A percentile compares a stretch with the other conserved stretches of the same genome.
phyloP scores from a whole-genome alignment of 257 asterid genomes.

The Capsicum rhomboideum region DNA sequence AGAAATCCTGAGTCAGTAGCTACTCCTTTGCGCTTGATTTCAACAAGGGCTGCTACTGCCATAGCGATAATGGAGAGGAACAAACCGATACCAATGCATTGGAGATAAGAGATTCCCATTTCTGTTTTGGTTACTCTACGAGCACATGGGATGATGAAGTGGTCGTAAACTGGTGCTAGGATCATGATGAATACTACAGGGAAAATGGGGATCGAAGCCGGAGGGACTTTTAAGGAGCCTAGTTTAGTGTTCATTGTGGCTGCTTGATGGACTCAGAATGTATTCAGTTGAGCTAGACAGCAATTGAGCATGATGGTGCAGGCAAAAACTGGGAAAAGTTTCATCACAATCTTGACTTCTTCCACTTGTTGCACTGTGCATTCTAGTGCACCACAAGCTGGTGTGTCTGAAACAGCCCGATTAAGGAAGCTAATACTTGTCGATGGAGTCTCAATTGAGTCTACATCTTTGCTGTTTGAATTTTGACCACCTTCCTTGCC shows the following conservation, averaged over 20 bases:
- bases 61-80: slow-evolving; percentile 61
- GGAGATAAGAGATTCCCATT: slow-evolving; percentile 63
- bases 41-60: slow-evolving; percentile 70
- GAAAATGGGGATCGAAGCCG: slow-evolving; percentile 87
- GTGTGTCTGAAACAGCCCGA: slow-evolving; percentile 2
- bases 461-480: not conserved
- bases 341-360: slow-evolving; percentile 67
- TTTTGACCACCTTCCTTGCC: slow-evolving; percentile 2
- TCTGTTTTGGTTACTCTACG: slow-evolving; percentile 54
- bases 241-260: slow-evolving; percentile 81
- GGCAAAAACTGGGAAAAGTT: slow-evolving; percentile 75
- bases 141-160: slow-evolving; percentile 54
- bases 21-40: slow-evolving; percentile 57
- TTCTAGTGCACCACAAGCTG: not conserved
- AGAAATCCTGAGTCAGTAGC: slow-evolving; percentile 22
- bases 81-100: slow-evolving; percentile 73
- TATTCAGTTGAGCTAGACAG: slow-evolving; percentile 87
- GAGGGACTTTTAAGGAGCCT: slow-evolving; percentile 66
- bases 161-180: slow-evolving; percentile 72
- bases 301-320: slow-evolving; percentile 80
- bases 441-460: slow-evolving; percentile 11
- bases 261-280: slow-evolving; percentile 92
- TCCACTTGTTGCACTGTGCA: slow-evolving; percentile 48
- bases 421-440: slow-evolving; percentile 23
- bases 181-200: slow-evolving; percentile 78